phyloP scores from a whole-genome alignment of 202 grass and related monocot genomes.

The Zoysia matrella region DNA sequence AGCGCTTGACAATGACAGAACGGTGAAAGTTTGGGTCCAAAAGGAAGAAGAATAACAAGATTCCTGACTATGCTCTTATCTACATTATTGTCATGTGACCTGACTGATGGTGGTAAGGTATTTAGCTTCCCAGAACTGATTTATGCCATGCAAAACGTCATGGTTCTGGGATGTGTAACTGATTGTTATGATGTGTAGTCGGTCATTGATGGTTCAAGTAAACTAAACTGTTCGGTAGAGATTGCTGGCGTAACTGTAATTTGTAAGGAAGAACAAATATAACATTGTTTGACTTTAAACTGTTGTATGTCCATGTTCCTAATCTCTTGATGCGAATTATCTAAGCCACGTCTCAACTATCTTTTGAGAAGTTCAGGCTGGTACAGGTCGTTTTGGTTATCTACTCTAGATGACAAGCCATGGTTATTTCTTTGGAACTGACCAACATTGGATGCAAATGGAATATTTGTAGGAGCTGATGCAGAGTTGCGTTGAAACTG shows the following conservation, averaged over 20 bases:
- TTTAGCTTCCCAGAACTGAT: constrained; percentile 45
- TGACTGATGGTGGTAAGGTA: constrained; percentile 44
- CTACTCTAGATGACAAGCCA: background rate
- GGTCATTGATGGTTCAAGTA: background rate
- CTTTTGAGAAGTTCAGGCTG: background rate
- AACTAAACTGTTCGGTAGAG: no score
- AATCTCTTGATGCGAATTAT: constrained; percentile 2
- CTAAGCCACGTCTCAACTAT: background rate
- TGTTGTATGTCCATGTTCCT: background rate
- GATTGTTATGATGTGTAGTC: constrained; percentile 38
- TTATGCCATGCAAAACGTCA: constrained; percentile 43
- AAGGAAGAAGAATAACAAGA: constrained; percentile 47
- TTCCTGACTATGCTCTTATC: constrained; percentile 23
- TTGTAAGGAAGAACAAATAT: constrained; percentile 37
- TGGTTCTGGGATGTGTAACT: constrained; percentile 48
- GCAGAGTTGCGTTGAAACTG: background rate
- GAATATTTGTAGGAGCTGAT: no score
- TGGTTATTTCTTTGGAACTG: background rate
- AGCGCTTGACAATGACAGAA: constrained; percentile 78
- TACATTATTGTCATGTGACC: constrained; percentile 28
- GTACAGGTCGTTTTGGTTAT: background rate
- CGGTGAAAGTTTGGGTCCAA: constrained; percentile 87
- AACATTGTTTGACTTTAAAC: constrained; percentile 24
- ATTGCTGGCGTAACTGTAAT: background rate
- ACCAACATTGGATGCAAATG: background rate